These are phyloP conservation scores for Lactuca saligna DNA, from an alignment of 129 eudicot genomes.

Conservation along the genomic window DNA sequence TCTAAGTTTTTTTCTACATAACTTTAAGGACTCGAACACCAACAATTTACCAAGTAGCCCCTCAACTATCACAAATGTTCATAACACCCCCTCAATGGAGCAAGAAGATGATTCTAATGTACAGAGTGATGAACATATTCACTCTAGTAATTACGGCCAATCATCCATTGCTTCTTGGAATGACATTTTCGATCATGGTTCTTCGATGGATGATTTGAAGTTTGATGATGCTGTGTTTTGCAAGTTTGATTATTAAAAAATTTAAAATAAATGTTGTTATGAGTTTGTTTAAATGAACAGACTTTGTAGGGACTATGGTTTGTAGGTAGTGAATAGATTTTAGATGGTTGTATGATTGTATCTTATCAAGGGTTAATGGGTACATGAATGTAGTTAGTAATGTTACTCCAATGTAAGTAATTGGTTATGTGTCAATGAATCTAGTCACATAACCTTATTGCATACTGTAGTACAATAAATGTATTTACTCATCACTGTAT, in stretches of 20 bases:
- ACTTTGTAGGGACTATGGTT: background rate
- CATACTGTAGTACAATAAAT: background rate
- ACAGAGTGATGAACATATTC: constrained; percentile 12
- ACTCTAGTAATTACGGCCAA: background rate
- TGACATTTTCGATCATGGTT: background rate
- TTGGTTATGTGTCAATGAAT: background rate
- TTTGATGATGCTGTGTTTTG: constrained; percentile 14
- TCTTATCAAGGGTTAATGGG: background rate
- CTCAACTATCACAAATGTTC: constrained; percentile 24
- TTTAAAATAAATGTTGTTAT: background rate
- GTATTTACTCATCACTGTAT: background rate
- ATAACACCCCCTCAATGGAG: constrained; percentile 13
- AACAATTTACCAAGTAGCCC: constrained; percentile 22
- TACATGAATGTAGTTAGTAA: background rate
- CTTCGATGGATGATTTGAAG: constrained; percentile 3
- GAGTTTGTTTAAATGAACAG: background rate
- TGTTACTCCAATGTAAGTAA: background rate
- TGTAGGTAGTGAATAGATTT: background rate
- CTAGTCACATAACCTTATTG: background rate
- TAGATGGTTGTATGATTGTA: background rate
- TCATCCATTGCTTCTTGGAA: constrained; percentile 17
- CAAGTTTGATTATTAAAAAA: background rate
- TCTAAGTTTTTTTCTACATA: constrained; percentile 10
- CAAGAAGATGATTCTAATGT: constrained; percentile 29
- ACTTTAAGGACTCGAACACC: constrained; percentile 13